A percentile compares a stretch with the other conserved stretches of the same genome.
Conservation (phyloP, 495 filamentous ascomycete genomes). For the Umbilicaria muhlenbergii region DNA sequence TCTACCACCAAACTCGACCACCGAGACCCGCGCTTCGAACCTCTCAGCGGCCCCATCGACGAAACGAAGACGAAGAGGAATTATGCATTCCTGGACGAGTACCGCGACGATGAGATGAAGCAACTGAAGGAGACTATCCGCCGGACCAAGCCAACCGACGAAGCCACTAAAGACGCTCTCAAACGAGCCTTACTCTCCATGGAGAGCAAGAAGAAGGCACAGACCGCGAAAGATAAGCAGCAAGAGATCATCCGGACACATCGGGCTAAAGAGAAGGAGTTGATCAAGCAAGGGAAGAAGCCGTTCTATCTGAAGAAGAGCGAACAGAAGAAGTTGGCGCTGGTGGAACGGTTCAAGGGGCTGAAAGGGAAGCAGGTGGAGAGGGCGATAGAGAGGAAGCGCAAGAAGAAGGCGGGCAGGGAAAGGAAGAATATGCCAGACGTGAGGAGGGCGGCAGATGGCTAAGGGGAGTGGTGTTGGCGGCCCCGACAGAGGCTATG, state of each 20-base stretch:
- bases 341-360: slow-evolving; percentile 60
- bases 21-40: slow-evolving; percentile 83
- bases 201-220: slow-evolving; percentile 52
- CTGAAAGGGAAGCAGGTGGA: slow-evolving; percentile 73
- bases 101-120: slow-evolving; percentile 62
- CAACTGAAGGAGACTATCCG: slow-evolving; percentile 48
- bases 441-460: neutral
- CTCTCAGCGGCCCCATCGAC: slow-evolving; percentile 29
- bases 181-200: slow-evolving; percentile 50
- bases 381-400: slow-evolving; percentile 59
- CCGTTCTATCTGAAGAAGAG: slow-evolving; percentile 85
- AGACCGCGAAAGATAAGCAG: slow-evolving; percentile 49
- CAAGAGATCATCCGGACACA: slow-evolving; percentile 52
- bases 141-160: slow-evolving; percentile 41
- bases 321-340: slow-evolving; percentile 71
- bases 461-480: neutral
- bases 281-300: slow-evolving; percentile 74
- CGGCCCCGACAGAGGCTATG: too few relatives aligned
- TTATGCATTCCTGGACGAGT: slow-evolving; percentile 78
- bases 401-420: slow-evolving; percentile 69
- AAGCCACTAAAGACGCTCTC: slow-evolving; percentile 42
- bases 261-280: slow-evolving; percentile 65
- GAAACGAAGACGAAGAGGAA: slow-evolving; percentile 42
- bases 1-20: slow-evolving; percentile 20
- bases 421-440: slow-evolving; percentile 56